phyloP scores from a whole-genome alignment of 2,329 filamentous ascomycete species.

The Ascochyta rabiei region DNA sequence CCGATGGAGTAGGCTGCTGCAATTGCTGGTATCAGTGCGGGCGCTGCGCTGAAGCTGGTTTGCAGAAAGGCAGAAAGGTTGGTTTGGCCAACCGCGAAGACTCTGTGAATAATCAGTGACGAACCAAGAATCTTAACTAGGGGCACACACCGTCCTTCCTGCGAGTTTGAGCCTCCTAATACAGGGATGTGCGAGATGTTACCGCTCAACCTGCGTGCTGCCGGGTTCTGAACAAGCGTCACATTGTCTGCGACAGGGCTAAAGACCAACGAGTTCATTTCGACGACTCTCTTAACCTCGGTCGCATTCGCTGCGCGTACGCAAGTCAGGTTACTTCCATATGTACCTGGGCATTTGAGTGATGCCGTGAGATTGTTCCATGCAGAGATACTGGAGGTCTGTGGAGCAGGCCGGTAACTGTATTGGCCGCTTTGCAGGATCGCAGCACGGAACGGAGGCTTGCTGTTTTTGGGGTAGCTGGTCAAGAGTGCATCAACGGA shows the following conservation, averaged over 20 bases:
- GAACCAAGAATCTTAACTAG: not conserved
- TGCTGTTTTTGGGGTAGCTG: conserved; percentile 27
- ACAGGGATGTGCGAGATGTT: conserved; percentile 38
- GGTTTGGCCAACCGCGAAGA: conserved; percentile 27
- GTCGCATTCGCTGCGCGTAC: conserved; percentile 27
- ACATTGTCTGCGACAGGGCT: conserved; percentile 28
- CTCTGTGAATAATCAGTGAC: conserved; percentile 6
- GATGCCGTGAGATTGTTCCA: conserved; percentile 32
- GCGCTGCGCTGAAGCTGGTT: conserved; percentile 15
- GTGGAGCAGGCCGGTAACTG: conserved; percentile 24
- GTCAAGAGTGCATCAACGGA: conserved; percentile 37
- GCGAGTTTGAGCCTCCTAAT: conserved; percentile 31
- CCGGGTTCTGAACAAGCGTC: conserved; percentile 28
- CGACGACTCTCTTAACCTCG: conserved; percentile 25
- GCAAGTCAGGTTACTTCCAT: conserved; percentile 29
- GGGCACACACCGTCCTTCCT: conserved; percentile 29
- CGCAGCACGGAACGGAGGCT: conserved; percentile 37
- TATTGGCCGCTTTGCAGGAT: conserved; percentile 38
- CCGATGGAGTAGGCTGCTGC: conserved; percentile 31
- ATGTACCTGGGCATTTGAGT: conserved; percentile 29
- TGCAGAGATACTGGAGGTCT: conserved; percentile 14
- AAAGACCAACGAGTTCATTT: conserved; percentile 28
- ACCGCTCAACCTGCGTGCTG: conserved; percentile 21
- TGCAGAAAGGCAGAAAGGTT: conserved; percentile 28
- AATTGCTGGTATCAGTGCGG: conserved; percentile 23